Percentiles rank a stretch among this genome's conserved stretches.
Evolutionary conservation across 306 rosid species (phyloP).

Genomic region (Acacia acuminata): DNA sequence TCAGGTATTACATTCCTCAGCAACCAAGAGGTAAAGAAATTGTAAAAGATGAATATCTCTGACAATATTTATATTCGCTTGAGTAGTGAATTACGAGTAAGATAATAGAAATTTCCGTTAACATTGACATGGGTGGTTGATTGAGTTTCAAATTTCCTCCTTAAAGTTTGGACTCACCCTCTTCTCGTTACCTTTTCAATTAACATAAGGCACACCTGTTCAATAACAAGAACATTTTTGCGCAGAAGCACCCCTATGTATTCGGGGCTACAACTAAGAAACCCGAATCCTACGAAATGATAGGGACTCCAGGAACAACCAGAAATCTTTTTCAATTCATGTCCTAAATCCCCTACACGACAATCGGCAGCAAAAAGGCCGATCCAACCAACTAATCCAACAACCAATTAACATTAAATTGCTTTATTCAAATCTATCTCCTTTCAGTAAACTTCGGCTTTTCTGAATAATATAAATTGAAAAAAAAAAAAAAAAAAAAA

Average conservation of each 20-base stretch:
- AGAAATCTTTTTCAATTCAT: not conserved
- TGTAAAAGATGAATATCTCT: not conserved
- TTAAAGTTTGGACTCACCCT: not conserved
- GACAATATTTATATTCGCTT: not conserved
- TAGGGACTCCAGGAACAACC: not conserved
- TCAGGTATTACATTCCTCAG: not conserved
- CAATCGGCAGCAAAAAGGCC: not conserved
- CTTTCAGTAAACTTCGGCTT: not conserved
- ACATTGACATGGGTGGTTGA: not conserved
- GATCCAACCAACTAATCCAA: not conserved
- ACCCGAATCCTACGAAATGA: slow-evolving; percentile 1
- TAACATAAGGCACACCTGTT: no score
- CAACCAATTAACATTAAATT: not conserved
- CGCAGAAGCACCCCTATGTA: not conserved
- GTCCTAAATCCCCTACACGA: not conserved
- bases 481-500: no score
- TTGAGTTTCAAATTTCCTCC: not conserved
- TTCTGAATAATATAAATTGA: not conserved
- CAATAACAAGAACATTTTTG: no score
- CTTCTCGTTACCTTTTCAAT: no score
- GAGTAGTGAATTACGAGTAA: not conserved
- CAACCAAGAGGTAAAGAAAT: not conserved
- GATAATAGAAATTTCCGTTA: not conserved
- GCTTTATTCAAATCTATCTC: not conserved
- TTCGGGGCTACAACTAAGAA: not conserved